Base-by-base conservation (phyloP, 768 basidiomycete species). In the Boletus huronensis region DNA sequence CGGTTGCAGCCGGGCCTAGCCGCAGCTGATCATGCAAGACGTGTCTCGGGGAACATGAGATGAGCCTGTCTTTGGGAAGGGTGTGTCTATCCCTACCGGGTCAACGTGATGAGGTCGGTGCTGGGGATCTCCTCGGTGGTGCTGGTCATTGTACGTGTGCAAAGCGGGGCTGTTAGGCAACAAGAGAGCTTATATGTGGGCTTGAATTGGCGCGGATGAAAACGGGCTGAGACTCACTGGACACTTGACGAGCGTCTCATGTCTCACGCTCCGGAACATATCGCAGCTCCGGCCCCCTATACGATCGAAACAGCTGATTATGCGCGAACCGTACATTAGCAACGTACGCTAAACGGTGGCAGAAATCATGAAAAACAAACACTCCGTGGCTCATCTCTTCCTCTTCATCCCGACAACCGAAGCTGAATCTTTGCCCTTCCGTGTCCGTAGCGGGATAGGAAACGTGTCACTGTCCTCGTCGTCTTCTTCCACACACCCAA, bases 41-140 rank as follows among this genome's bases (percentile, higher is more conserved):
- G 79, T 97, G 93, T 53, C 92, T 93, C 62, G 25, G 35, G 41
- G 25, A 9, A 31, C 2, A 21, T 66, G 28, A 59, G 58, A 49
- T 19, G 50, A 21, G 50, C 34, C 10, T 19, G 28, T 13, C 19
- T 16, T 21, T 50, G 10, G 19, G 48, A 42, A 6, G 36, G 25
- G 10, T 5, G 28, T 52, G 32, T 11, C 7, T 48, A 25, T 34
- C 60, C 82, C 36, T 67, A 93, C 92, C 93, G 82, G 57, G 94
- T 97, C 66, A 97, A 82, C 46, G 94, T 97, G 74, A 96, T 90
- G 63, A 97, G 77, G 69, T 97, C 93, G 40, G 88, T 89, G 75
- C 77, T 85, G 58, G 90, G 90, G 53, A 79, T 69, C 63, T 91
- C 86, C 66, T 88, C 84, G 28, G 47, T 46, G 28, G 36, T 55